Evolutionary conservation across 352 stramenopile species (phyloP).

Genomic region (Saprolegnia diclina): DNA sequence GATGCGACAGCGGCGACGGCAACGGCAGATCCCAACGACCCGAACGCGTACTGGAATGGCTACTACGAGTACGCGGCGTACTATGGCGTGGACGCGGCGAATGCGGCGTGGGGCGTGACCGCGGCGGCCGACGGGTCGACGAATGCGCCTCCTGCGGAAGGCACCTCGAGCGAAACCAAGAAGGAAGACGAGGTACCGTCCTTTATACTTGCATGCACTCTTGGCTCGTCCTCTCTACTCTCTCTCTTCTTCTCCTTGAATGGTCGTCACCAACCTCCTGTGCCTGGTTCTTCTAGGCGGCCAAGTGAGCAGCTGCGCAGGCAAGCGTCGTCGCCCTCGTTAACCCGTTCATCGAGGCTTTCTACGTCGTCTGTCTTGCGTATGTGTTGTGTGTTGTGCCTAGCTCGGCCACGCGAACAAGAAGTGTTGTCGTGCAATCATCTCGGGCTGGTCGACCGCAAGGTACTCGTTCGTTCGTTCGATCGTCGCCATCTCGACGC

Average conservation of each 20-base stretch:
- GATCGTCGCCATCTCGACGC: no score
- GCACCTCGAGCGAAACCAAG: background rate
- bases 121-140: constrained; percentile 56
- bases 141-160: background rate
- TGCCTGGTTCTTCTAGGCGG: no score
- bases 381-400: no score
- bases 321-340: no score
- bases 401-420: no score
- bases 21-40: constrained; percentile 65
- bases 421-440: no score
- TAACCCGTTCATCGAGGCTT: no score
- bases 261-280: no score
- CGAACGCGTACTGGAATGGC: constrained; percentile 85
- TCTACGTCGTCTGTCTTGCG: no score
- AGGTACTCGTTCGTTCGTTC: no score
- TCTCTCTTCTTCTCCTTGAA: background rate
- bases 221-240: background rate
- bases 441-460: no score
- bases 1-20: constrained; percentile 24
- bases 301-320: no score
- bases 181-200: constrained; percentile 3
- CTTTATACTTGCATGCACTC: background rate
- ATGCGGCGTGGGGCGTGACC: constrained; percentile 78
- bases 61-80: constrained; percentile 87
- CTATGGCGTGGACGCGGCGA: constrained; percentile 80